phyloP scores from a whole-genome alignment of 306 rosid species.

The Vicia villosa region DNA sequence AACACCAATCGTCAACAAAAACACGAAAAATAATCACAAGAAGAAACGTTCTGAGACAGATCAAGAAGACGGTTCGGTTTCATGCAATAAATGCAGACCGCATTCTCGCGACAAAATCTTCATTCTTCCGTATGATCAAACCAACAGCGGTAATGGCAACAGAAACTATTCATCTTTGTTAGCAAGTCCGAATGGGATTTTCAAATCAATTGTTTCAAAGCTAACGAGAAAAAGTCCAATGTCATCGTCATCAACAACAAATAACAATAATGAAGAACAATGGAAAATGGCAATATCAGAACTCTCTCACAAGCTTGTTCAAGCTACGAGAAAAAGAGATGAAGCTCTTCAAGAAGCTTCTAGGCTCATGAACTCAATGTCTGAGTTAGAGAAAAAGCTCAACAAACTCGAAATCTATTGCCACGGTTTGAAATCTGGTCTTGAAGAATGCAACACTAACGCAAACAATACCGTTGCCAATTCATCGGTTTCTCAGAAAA shows the following conservation, averaged over 20 bases:
- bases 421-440: conserved; percentile 70
- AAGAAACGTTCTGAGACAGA: conserved; percentile 59
- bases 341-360: conserved; percentile 86
- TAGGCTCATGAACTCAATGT: conserved; percentile 71
- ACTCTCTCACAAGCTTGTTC: conserved; percentile 81
- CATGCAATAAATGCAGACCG: conserved; percentile 91
- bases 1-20: conserved; percentile 47
- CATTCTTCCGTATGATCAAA: conserved; percentile 68
- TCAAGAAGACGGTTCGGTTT: conserved; percentile 54
- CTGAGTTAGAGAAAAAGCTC: conserved; percentile 87
- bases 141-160: conserved; percentile 25
- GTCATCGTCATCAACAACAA: conserved; percentile 3
- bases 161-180: conserved; percentile 56
- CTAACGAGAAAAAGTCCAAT: conserved; percentile 76
- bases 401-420: conserved; percentile 85
- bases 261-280: conserved; percentile 58
- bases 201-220: conserved; percentile 72
- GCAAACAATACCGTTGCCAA: neutral
- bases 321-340: conserved; percentile 73
- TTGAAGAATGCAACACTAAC: conserved; percentile 60
- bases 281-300: conserved; percentile 84
- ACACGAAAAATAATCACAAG: conserved; percentile 34
- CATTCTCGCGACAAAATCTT: conserved; percentile 80
- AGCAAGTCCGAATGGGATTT: conserved; percentile 73
- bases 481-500: neutral